Evolutionary conservation across 2,329 filamentous ascomycete species (phyloP).

Genomic region (Orbilia quercus): DNA sequence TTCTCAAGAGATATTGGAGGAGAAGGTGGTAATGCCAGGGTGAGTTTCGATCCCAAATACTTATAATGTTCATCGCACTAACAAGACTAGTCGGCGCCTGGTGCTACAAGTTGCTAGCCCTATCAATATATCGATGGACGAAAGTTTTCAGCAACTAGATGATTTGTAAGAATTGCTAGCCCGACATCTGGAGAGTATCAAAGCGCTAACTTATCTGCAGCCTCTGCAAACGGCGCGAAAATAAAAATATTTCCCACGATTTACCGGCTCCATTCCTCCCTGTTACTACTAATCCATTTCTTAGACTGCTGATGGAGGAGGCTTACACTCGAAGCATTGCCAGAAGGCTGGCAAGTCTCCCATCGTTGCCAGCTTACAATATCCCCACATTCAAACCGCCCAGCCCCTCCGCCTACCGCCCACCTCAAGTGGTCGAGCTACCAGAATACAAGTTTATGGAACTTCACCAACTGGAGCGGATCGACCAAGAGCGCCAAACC

Average conservation of each 20-base stretch:
- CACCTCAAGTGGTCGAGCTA: conserved; percentile 1
- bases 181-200: background rate
- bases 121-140: conserved; percentile 47
- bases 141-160: conserved; percentile 44
- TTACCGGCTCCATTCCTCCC: background rate
- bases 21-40: conserved; percentile 32
- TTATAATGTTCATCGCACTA: conserved; percentile 1
- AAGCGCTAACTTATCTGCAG: background rate
- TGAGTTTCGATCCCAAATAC: background rate
- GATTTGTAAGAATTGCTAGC: conserved; percentile 28
- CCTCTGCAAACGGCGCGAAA: conserved; percentile 1
- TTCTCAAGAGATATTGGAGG: conserved; percentile 15
- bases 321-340: conserved; percentile 43
- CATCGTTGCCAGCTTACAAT: conserved; percentile 10
- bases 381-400: conserved; percentile 40
- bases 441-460: conserved; percentile 30
- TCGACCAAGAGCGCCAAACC: conserved; percentile 42
- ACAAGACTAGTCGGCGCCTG: conserved; percentile 17
- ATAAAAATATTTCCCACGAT: background rate
- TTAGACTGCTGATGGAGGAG: conserved; percentile 37
- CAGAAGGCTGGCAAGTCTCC: conserved; percentile 16
- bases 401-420: conserved; percentile 13
- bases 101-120: conserved; percentile 35
- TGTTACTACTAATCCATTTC: conserved; percentile 23
- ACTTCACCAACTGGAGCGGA: conserved; percentile 34